Percentiles rank a stretch among this genome's conserved stretches.
Evolutionary conservation across 257 asterid genomes (phyloP).

Genomic region (Solanum clarkiae): DNA sequence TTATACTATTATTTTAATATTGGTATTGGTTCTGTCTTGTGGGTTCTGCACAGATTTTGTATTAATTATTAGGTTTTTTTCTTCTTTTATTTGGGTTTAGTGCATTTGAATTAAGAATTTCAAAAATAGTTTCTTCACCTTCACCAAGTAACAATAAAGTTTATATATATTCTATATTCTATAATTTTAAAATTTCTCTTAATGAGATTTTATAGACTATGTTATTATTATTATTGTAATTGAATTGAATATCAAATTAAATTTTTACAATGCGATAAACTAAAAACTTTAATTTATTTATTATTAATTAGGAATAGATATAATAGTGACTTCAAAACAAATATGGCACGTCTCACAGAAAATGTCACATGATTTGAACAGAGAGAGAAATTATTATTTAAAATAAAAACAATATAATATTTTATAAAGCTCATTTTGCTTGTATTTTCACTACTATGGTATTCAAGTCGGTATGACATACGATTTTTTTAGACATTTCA

Average conservation of each 20-base stretch:
- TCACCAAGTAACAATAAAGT: no score
- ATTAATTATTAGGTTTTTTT: no score
- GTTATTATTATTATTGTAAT: not conserved
- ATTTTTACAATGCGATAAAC: not conserved
- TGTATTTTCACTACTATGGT: not conserved
- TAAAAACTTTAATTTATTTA: not conserved
- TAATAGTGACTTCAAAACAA: not conserved
- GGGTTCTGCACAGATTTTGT: no score
- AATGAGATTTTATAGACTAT: no score
- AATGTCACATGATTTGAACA: not conserved
- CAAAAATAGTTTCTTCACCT: no score
- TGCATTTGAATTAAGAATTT: no score
- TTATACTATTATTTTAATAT: no score
- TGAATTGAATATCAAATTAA: not conserved
- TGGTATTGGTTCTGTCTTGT: no score
- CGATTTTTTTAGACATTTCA: not conserved
- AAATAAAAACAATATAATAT: not conserved
- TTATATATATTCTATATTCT: no score
- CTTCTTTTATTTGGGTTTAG: no score
- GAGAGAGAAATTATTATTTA: not conserved
- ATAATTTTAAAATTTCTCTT: no score
- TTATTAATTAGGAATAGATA: not conserved
- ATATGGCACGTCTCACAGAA: not conserved
- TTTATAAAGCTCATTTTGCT: not conserved
- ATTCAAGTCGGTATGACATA: not conserved